Conservation (phyloP, 768 basidiomycete species). For the Pisolithus marmoratus region DNA sequence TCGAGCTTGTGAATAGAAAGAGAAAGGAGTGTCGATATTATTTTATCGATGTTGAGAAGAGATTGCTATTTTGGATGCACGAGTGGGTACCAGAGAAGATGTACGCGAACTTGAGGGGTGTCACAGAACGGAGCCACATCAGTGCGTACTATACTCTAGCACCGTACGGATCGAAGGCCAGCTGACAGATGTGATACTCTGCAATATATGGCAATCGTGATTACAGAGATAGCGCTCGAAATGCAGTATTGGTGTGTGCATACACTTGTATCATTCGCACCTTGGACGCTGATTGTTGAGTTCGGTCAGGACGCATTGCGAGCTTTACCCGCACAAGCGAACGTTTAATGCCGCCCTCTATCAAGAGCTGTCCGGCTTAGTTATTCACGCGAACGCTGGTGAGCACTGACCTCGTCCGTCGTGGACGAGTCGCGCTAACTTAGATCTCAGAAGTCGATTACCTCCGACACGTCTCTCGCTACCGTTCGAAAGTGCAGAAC, state of each 20-base stretch:
- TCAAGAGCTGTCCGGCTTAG: slow-evolving; percentile 3
- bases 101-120: slow-evolving; percentile 5
- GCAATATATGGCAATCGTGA: too few relatives aligned
- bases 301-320: slow-evolving; percentile 19
- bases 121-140: slow-evolving; percentile 7
- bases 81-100: slow-evolving; percentile 1
- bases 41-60: slow-evolving; percentile 4
- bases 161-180: background rate
- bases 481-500: slow-evolving; percentile 11
- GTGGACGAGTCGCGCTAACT: background rate
- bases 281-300: background rate
- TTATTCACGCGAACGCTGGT: slow-evolving; percentile 9
- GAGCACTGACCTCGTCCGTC: background rate
- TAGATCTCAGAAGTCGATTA: slow-evolving; percentile 13
- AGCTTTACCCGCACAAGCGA: slow-evolving; percentile 8
- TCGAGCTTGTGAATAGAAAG: slow-evolving; percentile 1
- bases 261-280: too few relatives aligned
- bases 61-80: slow-evolving; percentile 8
- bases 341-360: slow-evolving; percentile 1
- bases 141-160: slow-evolving; percentile 5
- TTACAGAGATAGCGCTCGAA: slow-evolving; percentile 19
- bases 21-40: slow-evolving; percentile 6
- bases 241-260: slow-evolving; percentile 21
- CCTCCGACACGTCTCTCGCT: slow-evolving; percentile 12
- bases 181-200: background rate